Evolutionary conservation across 2,329 filamentous ascomycete genomes (phyloP).

Genomic region (Hymenoscyphus albidus): DNA sequence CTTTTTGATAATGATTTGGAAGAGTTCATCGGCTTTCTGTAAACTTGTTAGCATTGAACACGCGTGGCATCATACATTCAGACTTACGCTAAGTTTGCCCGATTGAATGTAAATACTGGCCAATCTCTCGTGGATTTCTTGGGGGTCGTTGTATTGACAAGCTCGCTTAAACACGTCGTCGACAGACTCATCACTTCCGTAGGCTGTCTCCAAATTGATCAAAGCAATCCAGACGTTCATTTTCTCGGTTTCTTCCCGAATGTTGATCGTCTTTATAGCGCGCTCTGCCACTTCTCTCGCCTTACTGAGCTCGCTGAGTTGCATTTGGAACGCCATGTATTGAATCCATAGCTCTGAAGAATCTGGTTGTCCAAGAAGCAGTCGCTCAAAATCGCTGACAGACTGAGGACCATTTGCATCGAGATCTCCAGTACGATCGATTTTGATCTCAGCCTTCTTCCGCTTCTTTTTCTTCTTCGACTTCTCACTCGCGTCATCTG

Average conservation of each 20-base stretch:
- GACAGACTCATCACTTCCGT: slow-evolving; percentile 76
- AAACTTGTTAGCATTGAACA: slow-evolving; percentile 25
- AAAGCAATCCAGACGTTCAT: slow-evolving; percentile 93
- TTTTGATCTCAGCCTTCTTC: slow-evolving; percentile 71
- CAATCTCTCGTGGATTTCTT: slow-evolving; percentile 84
- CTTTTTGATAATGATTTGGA: slow-evolving; percentile 83
- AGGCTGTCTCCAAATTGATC: slow-evolving; percentile 90
- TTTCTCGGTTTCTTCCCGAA: slow-evolving; percentile 87
- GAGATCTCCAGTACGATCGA: slow-evolving; percentile 89
- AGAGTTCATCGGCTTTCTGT: slow-evolving; percentile 84
- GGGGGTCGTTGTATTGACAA: slow-evolving; percentile 88
- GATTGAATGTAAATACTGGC: slow-evolving; percentile 95
- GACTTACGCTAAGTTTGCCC: slow-evolving; percentile 72
- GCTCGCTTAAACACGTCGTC: slow-evolving; percentile 88
- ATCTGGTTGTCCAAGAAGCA: slow-evolving; percentile 87
- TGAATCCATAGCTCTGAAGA: slow-evolving; percentile 91
- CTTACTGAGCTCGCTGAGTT: slow-evolving; percentile 82
- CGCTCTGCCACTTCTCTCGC: slow-evolving; percentile 87
- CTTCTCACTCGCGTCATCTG: slow-evolving; percentile 38
- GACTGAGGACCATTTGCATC: slow-evolving; percentile 86
- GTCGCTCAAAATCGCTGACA: slow-evolving; percentile 86
- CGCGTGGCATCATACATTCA: background rate
- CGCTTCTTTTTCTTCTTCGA: slow-evolving; percentile 71
- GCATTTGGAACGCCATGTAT: slow-evolving; percentile 98
- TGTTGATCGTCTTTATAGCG: slow-evolving; percentile 85